A percentile compares a stretch with the other conserved stretches of the same genome.
These are phyloP conservation scores for Nannochloropsis salina DNA, from an alignment of 108 stramenopile species.

Conservation along the genomic window DNA sequence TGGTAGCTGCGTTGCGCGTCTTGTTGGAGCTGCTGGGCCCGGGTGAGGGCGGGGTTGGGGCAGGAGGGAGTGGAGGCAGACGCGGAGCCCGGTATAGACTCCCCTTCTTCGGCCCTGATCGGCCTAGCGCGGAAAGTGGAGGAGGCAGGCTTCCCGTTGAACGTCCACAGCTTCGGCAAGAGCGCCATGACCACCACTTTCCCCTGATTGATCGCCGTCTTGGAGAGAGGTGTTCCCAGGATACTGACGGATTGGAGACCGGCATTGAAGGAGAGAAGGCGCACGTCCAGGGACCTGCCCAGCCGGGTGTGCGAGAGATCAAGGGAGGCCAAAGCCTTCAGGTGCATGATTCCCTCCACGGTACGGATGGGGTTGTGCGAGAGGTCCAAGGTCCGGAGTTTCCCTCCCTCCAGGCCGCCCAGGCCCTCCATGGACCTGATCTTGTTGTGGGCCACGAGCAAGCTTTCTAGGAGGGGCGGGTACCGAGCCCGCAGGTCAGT, in stretches of 20 bases:
- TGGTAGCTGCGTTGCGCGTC: conserved; percentile 2
- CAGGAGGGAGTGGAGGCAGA: neutral
- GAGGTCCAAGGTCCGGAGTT: neutral
- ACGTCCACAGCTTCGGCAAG: neutral
- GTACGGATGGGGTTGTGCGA: neutral
- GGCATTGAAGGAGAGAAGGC: conserved; percentile 14
- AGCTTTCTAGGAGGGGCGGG: neutral
- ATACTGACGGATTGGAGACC: neutral
- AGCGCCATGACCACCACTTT: neutral
- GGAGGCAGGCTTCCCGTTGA: neutral
- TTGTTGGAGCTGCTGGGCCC: neutral
- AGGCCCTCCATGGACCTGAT: neutral
- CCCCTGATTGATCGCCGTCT: neutral
- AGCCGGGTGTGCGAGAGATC: neutral
- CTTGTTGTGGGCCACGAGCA: neutral
- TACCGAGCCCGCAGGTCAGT: neutral
- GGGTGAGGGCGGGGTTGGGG: neutral
- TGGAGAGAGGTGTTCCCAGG: neutral
- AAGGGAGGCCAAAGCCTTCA: neutral
- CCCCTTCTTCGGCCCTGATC: neutral
- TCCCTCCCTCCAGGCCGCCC: neutral
- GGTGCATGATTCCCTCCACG: neutral
- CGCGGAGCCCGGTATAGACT: neutral
- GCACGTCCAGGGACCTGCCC: neutral
- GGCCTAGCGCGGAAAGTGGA: neutral